Base-by-base conservation (phyloP, 345 rosid species). In the Heritiera littoralis region DNA sequence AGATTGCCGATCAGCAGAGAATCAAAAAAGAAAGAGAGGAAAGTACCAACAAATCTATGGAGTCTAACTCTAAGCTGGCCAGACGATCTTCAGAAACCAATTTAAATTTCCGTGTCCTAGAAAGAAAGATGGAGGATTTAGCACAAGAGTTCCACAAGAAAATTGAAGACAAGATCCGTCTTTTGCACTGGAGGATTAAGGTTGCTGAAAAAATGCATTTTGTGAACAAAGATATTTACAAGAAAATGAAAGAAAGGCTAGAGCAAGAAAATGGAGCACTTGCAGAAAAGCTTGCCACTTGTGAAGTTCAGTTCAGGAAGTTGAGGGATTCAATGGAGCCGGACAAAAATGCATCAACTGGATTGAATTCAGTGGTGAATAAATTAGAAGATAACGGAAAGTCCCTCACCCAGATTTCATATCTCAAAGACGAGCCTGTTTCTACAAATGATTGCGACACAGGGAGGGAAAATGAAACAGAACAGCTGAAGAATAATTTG, bases 161-260 rank as follows among this genome's bases (percentile, higher is more conserved):
- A 80, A 79, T 87, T 20, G 97, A 93, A 76, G 92, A 91, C 77
- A 89, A 88, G 32, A 86, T 92, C 15, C 89, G 93, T 13, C 70
- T 93, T 41, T 75, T 95, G 65, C 67, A 77, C 77, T 91, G 82
- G 46, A 89, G 98, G 67, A 90, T 93, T 78, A 84, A 79, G 51
- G 95, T 91, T 45, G 87, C 94, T 11, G 97, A 94, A 83, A 94
- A 90, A n/a, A 82, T 90, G 49, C 97, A 91, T 64, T 59, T 70
- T 17, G 97, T 90, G 77, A 91, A 85, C 78, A 91, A 83, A 74
- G 90, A 90, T 0, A 72, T 79, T 32, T 85, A 80, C 70, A 86
- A 77, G 86, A 79, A 73, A 48, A 66, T 69, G 23, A 76, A 83
- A 64, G 88, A 88, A 43, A 77, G 72, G 56, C 81, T 83, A 0